phyloP scores from a whole-genome alignment of 2,329 filamentous ascomycete species.

The Fusarium poae region DNA sequence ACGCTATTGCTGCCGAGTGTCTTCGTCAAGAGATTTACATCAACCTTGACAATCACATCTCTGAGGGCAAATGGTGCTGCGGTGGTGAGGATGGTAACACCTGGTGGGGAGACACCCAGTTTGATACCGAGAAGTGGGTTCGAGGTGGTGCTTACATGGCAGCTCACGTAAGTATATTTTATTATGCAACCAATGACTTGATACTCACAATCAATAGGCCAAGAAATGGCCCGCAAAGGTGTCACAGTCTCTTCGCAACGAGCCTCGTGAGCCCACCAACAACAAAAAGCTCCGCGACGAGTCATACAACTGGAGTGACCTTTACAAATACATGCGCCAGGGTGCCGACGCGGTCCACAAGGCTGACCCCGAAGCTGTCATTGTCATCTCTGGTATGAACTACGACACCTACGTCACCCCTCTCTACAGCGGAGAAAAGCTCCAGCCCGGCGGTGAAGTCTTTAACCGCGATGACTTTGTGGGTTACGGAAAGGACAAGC shows the following conservation, averaged over 20 bases:
- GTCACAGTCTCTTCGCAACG: slow-evolving; percentile 62
- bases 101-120: slow-evolving; percentile 73
- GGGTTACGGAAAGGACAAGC: slow-evolving; percentile 63
- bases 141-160: slow-evolving; percentile 72
- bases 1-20: slow-evolving; percentile 71
- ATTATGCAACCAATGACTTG: accelerated
- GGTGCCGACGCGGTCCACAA: slow-evolving; percentile 64
- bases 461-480: slow-evolving; percentile 63
- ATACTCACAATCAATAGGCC: background rate
- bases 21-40: slow-evolving; percentile 67
- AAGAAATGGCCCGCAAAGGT: slow-evolving; percentile 44
- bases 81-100: slow-evolving; percentile 66
- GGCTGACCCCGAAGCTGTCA: slow-evolving; percentile 65
- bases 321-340: slow-evolving; percentile 65
- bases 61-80: slow-evolving; percentile 70
- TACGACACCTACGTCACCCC: slow-evolving; percentile 68
- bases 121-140: slow-evolving; percentile 70
- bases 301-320: slow-evolving; percentile 68
- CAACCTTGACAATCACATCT: slow-evolving; percentile 73
- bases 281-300: slow-evolving; percentile 46
- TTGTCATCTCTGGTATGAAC: slow-evolving; percentile 70
- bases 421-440: slow-evolving; percentile 61
- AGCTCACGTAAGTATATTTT: slow-evolving; percentile 59
- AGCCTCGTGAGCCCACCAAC: slow-evolving; percentile 61
- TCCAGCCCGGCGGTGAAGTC: slow-evolving; percentile 60